A percentile compares a stretch with the other conserved stretches of the same genome.
These are phyloP conservation scores for Ambrosia hybrid DNA, from an alignment of 140 eudicot genomes.

Conservation along the genomic window DNA sequence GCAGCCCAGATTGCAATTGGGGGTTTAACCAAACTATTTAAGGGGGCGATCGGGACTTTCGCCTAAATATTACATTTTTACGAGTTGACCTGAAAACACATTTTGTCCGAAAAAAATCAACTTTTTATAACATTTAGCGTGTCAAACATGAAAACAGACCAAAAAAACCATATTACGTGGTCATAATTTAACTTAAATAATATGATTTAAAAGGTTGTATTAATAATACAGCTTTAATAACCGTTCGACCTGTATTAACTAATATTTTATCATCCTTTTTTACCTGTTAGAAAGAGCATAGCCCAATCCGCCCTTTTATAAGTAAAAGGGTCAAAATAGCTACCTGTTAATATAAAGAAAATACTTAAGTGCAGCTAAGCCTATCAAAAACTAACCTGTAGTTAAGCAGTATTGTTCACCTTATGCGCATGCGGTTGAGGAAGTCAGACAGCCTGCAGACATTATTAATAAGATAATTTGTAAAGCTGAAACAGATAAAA, in stretches of 20 bases:
- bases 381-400: conserved; percentile 43
- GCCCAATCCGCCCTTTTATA: background rate
- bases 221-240: background rate
- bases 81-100: background rate
- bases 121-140: background rate
- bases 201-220: background rate
- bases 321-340: background rate
- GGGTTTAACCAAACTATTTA: too few species aligned
- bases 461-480: background rate
- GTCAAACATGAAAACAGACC: background rate
- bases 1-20: too few species aligned
- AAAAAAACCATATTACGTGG: background rate
- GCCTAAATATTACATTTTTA: too few species aligned
- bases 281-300: background rate
- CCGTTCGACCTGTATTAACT: background rate
- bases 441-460: conserved; percentile 83
- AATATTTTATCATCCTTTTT: background rate
- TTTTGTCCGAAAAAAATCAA: background rate
- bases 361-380: background rate
- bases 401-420: conserved; percentile 51
- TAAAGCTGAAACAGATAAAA: background rate
- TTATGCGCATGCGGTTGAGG: conserved; percentile 62
- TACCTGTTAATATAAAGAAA: background rate
- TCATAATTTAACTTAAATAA: background rate
- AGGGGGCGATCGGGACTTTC: too few species aligned